phyloP scores from a whole-genome alignment of 352 stramenopile genomes.

The Globisporangium megalacanthum region DNA sequence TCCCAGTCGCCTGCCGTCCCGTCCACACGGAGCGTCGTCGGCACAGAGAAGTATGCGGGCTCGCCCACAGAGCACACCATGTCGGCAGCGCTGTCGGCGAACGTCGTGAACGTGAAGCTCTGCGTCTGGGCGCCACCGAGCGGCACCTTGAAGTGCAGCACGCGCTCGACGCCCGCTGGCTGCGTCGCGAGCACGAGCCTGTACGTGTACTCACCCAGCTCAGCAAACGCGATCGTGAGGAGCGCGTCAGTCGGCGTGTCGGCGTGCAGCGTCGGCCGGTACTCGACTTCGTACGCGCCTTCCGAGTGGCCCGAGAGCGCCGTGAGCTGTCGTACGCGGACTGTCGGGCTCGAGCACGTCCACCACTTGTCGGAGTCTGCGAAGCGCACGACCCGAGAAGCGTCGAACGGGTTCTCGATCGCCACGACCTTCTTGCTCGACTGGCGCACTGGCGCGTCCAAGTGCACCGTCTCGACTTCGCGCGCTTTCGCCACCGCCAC shows the following conservation, averaged over 20 bases:
- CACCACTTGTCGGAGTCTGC: constrained; percentile 67
- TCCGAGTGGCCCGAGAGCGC: constrained; percentile 69
- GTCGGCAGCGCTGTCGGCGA: constrained; percentile 29
- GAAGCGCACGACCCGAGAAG: constrained; percentile 44
- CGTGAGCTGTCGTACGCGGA: constrained; percentile 66
- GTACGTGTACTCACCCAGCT: constrained; percentile 89
- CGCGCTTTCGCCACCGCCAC: constrained; percentile 51
- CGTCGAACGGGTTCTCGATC: constrained; percentile 89
- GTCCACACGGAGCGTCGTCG: constrained; percentile 41
- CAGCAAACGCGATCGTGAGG: constrained; percentile 74
- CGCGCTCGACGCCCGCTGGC: constrained; percentile 46
- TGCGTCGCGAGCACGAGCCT: constrained; percentile 76
- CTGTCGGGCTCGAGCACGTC: constrained; percentile 64
- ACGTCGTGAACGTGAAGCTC: constrained; percentile 75
- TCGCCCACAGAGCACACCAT: constrained; percentile 55
- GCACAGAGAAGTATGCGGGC: constrained; percentile 66
- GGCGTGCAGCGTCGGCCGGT: constrained; percentile 69
- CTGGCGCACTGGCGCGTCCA: constrained; percentile 85
- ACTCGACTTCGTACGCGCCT: constrained; percentile 88
- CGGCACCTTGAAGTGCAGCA: constrained; percentile 79
- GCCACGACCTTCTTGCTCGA: constrained; percentile 70
- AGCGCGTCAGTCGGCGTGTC: constrained; percentile 33
- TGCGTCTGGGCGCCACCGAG: constrained; percentile 75
- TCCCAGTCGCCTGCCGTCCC: constrained; percentile 57
- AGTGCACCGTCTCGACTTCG: constrained; percentile 70